Base-by-base conservation (phyloP, 495 filamentous ascomycete species). In the Thermochaetoides thermophila region DNA sequence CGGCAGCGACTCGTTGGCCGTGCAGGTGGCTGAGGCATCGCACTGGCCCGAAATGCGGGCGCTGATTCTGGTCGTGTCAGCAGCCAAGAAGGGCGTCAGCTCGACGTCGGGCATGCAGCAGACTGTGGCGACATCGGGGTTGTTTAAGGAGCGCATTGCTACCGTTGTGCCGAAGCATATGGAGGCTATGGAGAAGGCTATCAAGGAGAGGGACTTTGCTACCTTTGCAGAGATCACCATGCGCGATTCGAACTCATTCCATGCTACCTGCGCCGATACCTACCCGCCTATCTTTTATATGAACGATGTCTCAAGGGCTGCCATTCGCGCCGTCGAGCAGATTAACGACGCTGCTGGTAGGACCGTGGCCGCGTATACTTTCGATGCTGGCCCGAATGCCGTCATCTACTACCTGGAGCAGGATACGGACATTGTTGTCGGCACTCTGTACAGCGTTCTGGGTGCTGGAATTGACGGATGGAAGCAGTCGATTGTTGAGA, bases 11-110 rank as follows among this genome's bases (percentile, higher is more conserved):
- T 84, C 78, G 34, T 52, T 76, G 43, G 89, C 89, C 3, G 78
- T 84, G 37, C 70, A 92, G 53, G 76, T 97, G 9, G 86, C 89
- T 7, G 73, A 81, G 2, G 79, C 76, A 0, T 63, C 71, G 11
- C 84, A 95, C 64, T 97, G 89, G 89, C 85, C 91, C 12, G 74
- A 76, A 39, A 96, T 97, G 87, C 73, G 78, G 7, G 89, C 89
- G 4, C 55, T 92, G 14, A 73, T 97, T 31, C 68, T 97, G 4
- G 91, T 97, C 2, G 89, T 81, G 23, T 81, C 74, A 20, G 84
- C 84, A 0, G 82, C 77, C 49, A 95, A 96, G 70, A 97, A 97
- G 68, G 83, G 80, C 39, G 86, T 97, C 11, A 76, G 73, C 41
- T 83, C 76, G 39, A 95, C 87, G 15, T 71, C 76, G 29, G 89